phyloP scores from a whole-genome alignment of 2,329 filamentous ascomycete species.

The Xylariaceae sp. region DNA sequence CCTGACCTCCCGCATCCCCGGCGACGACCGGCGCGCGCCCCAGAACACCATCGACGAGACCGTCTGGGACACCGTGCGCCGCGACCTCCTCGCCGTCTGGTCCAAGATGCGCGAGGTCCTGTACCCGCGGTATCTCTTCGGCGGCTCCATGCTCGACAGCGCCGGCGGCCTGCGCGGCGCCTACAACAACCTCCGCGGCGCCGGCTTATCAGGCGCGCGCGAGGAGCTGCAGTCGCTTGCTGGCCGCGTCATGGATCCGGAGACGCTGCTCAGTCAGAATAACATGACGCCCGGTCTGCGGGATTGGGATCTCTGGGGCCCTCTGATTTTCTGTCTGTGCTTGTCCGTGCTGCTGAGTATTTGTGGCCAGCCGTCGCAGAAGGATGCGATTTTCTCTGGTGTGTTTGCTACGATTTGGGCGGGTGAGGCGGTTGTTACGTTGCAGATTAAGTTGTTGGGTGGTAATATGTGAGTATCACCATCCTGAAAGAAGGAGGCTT shows the following conservation, averaged over 20 bases:
- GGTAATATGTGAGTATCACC: slow-evolving; percentile 98
- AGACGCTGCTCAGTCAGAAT: slow-evolving; percentile 53
- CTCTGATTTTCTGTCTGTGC: slow-evolving; percentile 86
- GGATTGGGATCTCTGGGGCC: slow-evolving; percentile 98
- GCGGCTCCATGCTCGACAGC: slow-evolving; percentile 57
- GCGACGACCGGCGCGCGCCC: slow-evolving; percentile 84
- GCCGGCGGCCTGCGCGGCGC: slow-evolving; percentile 50
- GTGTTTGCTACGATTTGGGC: slow-evolving; percentile 98
- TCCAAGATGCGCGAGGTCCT: slow-evolving; percentile 97
- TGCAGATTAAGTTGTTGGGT: slow-evolving; percentile 93
- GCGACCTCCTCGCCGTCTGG: slow-evolving; percentile 90
- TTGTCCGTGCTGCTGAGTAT: slow-evolving; percentile 84
- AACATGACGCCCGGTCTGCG: slow-evolving; percentile 84
- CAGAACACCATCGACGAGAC: slow-evolving; percentile 94
- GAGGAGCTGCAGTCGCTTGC: slow-evolving; percentile 59
- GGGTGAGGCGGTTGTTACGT: slow-evolving; percentile 91
- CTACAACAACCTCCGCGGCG: slow-evolving; percentile 56
- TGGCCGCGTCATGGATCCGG: slow-evolving; percentile 58
- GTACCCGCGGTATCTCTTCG: slow-evolving; percentile 88
- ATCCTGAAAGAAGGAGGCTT: no score
- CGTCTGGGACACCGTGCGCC: slow-evolving; percentile 93
- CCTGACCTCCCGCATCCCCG: slow-evolving; percentile 82
- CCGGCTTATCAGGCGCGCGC: slow-evolving; percentile 53
- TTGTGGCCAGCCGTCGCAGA: slow-evolving; percentile 72
- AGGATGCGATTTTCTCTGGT: slow-evolving; percentile 85